Conservation (phyloP, 768 basidiomycete species). For the Udeniomyces megalosporus region DNA sequence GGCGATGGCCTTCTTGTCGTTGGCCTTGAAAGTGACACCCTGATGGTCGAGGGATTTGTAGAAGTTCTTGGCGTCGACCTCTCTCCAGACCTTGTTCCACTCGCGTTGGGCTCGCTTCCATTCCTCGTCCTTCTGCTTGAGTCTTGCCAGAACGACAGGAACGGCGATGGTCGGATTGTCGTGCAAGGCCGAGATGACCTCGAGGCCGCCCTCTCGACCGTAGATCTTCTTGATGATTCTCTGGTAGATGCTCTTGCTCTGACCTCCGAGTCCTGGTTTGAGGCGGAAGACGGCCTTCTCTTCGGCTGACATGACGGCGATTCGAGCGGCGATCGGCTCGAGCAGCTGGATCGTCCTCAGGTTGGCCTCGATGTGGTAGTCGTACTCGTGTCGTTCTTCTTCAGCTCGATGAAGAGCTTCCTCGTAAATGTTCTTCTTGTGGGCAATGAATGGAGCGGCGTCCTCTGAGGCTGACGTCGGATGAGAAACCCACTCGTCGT, state of each 20-base stretch:
- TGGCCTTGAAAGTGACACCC: slow-evolving; percentile 81
- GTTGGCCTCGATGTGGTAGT: slow-evolving; percentile 84
- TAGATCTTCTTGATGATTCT: slow-evolving; percentile 89
- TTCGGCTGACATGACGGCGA: slow-evolving; percentile 75
- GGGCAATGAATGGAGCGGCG: slow-evolving; percentile 67
- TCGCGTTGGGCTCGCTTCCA: slow-evolving; percentile 89
- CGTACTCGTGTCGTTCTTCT: slow-evolving; percentile 95
- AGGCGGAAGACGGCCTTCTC: slow-evolving; percentile 68
- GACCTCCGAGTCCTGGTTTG: slow-evolving; percentile 74
- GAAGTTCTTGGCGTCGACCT: slow-evolving; percentile 88
- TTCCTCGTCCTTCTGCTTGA: slow-evolving; percentile 91
- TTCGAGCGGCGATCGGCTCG: slow-evolving; percentile 67
- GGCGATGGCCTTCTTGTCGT: slow-evolving; percentile 55
- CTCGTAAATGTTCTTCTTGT: slow-evolving; percentile 94
- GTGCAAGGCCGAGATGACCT: slow-evolving; percentile 49
- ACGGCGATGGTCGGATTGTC: slow-evolving; percentile 80
- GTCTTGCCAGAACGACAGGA: slow-evolving; percentile 71
- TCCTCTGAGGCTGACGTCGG: slow-evolving; percentile 97
- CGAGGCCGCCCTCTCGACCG: slow-evolving; percentile 37
- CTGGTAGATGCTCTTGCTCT: slow-evolving; percentile 73
- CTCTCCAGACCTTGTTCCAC: slow-evolving; percentile 93
- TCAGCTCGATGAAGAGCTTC: slow-evolving; percentile 92
- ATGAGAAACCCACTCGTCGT: slow-evolving; percentile 96
- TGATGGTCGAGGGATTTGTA: slow-evolving; percentile 96
- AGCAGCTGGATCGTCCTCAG: slow-evolving; percentile 76